Base-by-base conservation (phyloP, 768 basidiomycete genomes). In the Leccinellum rugosiceps region DNA sequence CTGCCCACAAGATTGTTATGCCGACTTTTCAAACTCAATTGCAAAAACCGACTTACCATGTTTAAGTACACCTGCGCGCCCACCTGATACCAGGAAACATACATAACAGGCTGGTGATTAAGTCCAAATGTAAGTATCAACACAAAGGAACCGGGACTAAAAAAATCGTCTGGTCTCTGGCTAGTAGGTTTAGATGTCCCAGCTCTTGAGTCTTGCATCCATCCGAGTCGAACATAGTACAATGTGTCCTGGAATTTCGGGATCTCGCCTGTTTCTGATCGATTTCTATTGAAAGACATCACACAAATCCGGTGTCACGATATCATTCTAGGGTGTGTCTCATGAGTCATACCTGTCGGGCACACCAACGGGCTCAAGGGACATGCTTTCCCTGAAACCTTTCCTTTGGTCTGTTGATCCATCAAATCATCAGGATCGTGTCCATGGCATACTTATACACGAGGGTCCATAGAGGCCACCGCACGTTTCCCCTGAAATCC, bases 391-490 rank as follows among this genome's bases (percentile, higher is more conserved):
- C 55, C 35, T 48, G 26, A 46, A 10, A 25, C 41, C 19, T 23
- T 13, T 55, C 49, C 51, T 53, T 34, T 15, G 50, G 49, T 58
- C 15, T 47, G 35, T 30, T 15, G 50, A 52, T 58, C 15, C 25
- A 47, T 61, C 34, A 26, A 34, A 31, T 43, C 28, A 45, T 35
- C 17, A 25, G 31, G 47, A 44, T 45, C 49, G 19, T 61, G 49
- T 50, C 30, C 44, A 43, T 32, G 35, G 21, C 53, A 19, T 65
- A 65, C 56, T 53, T 65, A 65, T 65, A 63, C 41, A 51, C 13
- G 23, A 11, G 4, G 23, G 50, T 23, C 30, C 21, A 23, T 17
- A 31, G 21, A 8, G 7, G 53, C 14, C 3, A 38, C 26, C 23
- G 38, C 11, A 31, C 51, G 34, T 1, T 55, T 46, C 17, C 46